Conservation (phyloP, 148 eudicot genomes). For the Vaccinium myrtillus region DNA sequence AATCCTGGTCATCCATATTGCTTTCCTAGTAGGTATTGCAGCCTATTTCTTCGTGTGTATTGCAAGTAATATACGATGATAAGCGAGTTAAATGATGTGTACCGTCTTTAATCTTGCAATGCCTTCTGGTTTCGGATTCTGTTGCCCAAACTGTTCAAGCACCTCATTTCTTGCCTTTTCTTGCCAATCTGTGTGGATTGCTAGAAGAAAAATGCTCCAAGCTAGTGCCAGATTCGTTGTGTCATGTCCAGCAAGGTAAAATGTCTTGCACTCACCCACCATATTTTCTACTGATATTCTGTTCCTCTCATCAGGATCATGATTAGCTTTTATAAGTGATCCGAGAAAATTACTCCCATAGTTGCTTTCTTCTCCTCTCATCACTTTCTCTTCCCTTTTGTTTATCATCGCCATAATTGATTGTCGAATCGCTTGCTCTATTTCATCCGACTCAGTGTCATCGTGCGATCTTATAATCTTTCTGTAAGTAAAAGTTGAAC, state of each 20-base stretch:
- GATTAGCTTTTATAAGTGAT: neutral
- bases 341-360: constrained; percentile 16
- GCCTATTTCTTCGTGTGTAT: too few relatives aligned
- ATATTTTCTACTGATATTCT: neutral
- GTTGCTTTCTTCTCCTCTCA: neutral
- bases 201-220: constrained; percentile 9
- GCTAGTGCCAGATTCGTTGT: neutral
- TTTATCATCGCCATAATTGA: neutral
- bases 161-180: constrained; percentile 16
- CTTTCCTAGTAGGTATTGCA: too few relatives aligned
- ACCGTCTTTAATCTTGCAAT: constrained; percentile 11
- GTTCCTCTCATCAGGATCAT: neutral
- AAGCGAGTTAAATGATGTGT: neutral
- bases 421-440: neutral
- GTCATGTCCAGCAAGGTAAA: constrained; percentile 13
- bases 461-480: neutral
- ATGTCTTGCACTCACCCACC: constrained; percentile 6
- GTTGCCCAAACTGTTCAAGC: neutral
- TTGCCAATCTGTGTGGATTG: constrained; percentile 17
- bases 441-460: constrained; percentile 7
- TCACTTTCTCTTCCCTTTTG: constrained; percentile 7
- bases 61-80: neutral
- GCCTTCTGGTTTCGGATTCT: constrained; percentile 4
- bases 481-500: neutral
- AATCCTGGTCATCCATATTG: too few relatives aligned